These are phyloP conservation scores for Colletotrichum higginsianum DNA, from an alignment of 2,329 filamentous ascomycete genomes.

Conservation along the genomic window DNA sequence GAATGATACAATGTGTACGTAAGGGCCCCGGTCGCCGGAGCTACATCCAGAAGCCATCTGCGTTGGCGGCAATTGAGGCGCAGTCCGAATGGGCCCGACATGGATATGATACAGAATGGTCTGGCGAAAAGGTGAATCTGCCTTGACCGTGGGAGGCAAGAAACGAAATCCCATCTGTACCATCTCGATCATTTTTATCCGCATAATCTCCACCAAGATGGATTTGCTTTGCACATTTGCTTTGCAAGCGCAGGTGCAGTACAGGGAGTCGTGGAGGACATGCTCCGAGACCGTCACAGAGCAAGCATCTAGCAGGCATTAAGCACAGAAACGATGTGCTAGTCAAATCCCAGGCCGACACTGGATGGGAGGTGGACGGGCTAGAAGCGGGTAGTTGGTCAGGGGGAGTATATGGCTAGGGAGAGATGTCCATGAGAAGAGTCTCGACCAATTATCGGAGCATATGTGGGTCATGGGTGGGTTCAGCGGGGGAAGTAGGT, in stretches of 20 bases:
- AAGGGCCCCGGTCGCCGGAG: neutral
- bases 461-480: slow-evolving; percentile 18
- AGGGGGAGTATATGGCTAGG: slow-evolving; percentile 27
- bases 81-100: neutral
- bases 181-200: slow-evolving; percentile 16
- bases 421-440: slow-evolving; percentile 23
- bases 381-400: slow-evolving; percentile 31
- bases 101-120: neutral
- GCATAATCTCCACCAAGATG: neutral
- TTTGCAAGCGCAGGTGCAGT: neutral
- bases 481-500: slow-evolving; percentile 46
- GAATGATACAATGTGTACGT: slow-evolving; percentile 38
- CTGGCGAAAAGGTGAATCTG: neutral
- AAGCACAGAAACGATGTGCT: slow-evolving; percentile 18
- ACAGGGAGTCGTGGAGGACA: slow-evolving; percentile 22
- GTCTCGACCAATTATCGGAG: slow-evolving; percentile 36
- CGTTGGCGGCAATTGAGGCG: slow-evolving; percentile 39
- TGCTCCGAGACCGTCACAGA: slow-evolving; percentile 18
- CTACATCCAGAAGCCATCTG: slow-evolving; percentile 33
- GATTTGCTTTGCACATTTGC: neutral
- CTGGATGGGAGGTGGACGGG: slow-evolving; percentile 12
- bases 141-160: neutral
- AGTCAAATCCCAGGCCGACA: neutral
- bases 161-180: neutral
- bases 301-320: neutral